Evolutionary conservation across 1,284 basidiomycete species (phyloP), one percentile per base, ranked within the genome.

Genomic region (Coniferiporia sulphurascens): DNA sequence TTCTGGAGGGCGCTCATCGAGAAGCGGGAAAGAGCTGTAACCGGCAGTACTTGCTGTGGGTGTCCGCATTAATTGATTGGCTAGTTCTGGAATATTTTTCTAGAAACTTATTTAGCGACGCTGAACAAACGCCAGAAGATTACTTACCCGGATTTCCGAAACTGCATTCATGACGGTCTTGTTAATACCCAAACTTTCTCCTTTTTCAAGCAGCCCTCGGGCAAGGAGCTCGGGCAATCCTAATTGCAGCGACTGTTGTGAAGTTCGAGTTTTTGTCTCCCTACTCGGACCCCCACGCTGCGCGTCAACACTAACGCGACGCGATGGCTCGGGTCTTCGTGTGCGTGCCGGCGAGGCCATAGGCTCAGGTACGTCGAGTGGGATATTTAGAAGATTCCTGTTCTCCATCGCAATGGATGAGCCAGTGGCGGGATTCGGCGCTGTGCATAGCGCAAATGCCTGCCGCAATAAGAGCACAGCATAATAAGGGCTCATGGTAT

Each of bases 61-160:
- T 1, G 77, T 65, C 32, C 82, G 82, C 41, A 79, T 78, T n/a
- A 91, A 74, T 15, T 84, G 83, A n/a, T 80, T 80, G 10, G 87
- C 76, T 15, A 93, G 68, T 64, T 95, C 93, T 1, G 92, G 91
- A 17, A 94, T 80, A 70, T 91, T 94, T 62, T 83, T 86, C 92
- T 93, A 4, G 57, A 52, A 41, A 57, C 38, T 36, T 44, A 36
- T 49, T 43, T 58, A 43, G 32, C 46, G 36, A 52, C 7, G 27
- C 48, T 55, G 44, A 51, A 13, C 6, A 41, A 17, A 21, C 13
- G 45, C 9, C 17, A 10, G 34, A 8, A 32, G 3, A 8, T 41
- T 2, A 67, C 78, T 67, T 63, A 89, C 88, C 68, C 83, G 82
- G 12, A 91, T 67, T 68, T 91, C 88, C 8, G 86, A 82, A 2